Conservation (phyloP, 345 rosid genomes). For the Toxicodendron radicans region DNA sequence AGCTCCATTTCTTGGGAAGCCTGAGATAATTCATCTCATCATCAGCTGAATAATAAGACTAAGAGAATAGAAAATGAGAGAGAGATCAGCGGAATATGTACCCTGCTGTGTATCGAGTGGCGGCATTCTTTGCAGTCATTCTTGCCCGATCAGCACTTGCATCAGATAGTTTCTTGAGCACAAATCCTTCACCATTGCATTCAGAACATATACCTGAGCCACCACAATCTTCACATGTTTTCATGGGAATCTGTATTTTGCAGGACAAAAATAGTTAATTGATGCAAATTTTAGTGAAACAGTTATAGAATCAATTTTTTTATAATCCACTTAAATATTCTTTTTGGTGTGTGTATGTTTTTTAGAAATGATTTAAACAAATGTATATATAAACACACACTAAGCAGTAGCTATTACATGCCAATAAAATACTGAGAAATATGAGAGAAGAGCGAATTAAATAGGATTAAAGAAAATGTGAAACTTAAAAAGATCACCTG, state of each 20-base stretch:
- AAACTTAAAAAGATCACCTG: neutral
- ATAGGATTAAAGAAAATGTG: neutral
- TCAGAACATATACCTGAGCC: slow-evolving; percentile 89
- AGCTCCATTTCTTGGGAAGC: slow-evolving; percentile 99
- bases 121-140: slow-evolving; percentile 71
- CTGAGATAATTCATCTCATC: slow-evolving; percentile 35
- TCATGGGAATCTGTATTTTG: slow-evolving; percentile 51
- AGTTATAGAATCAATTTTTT: neutral
- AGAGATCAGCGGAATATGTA: slow-evolving; percentile 25
- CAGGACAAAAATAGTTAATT: neutral
- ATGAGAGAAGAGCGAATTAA: neutral
- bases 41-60: slow-evolving; percentile 8
- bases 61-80: neutral
- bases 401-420: neutral
- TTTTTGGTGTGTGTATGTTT: neutral
- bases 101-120: slow-evolving; percentile 97
- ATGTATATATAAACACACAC: too few species aligned
- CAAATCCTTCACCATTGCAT: slow-evolving; percentile 94
- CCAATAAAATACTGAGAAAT: neutral
- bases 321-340: neutral
- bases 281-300: neutral
- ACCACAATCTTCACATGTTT: slow-evolving; percentile 65
- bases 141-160: slow-evolving; percentile 77
- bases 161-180: slow-evolving; percentile 70
- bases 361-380: too few species aligned